Evolutionary conservation across 495 filamentous ascomycete genomes (phyloP), one percentile per base, ranked within the genome.

Genomic region (Hyphodiscus hymeniophilus): DNA sequence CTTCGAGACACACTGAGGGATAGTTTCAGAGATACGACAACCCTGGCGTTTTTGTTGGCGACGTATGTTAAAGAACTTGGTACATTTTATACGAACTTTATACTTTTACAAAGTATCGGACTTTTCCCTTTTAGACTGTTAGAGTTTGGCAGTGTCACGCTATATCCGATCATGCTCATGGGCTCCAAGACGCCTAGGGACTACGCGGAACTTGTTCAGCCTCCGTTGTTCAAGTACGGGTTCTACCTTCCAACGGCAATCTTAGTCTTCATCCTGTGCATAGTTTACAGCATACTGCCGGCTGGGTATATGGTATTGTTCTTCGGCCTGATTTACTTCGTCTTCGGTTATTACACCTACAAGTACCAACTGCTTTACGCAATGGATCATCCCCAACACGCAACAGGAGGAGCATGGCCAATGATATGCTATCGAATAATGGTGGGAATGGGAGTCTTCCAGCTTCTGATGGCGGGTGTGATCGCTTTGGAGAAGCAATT

Each of bases 351-450:
- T 56, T 94, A 91, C 59, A 90, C 89, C 22, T 95, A 97, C 75
- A 99, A 99, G 62, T 97, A 97, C 60, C 94, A 97, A 65, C 73
- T 99, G 5, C 71, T 99, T 3, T 99, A 97, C 63, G 88, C 94
- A 8, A 97, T 99, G 94, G 89, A 97, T 61, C 89, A 97, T 59
- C 83, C 86, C 6, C 89, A 94, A 50, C 90, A 97, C 60, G 89
- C 92, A 4, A 96, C 92, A 0, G 94, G 94, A 24, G 79, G 81
- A 48, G 89, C 89, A 1, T 99, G 94, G 94, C 77, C 82, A 17
- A 92, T 97, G 72, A 94, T 96, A 31, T 95, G 90, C 65, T 87
- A 89, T 52, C 81, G 94, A 16, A 71, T 96, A 22, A 73, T 94
- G 22, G 66, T 95, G 26, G 94, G 92, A 1, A 62, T 95, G 12